Conservation (phyloP, 257 asterid genomes). For the Scutellaria galericulata region DNA sequence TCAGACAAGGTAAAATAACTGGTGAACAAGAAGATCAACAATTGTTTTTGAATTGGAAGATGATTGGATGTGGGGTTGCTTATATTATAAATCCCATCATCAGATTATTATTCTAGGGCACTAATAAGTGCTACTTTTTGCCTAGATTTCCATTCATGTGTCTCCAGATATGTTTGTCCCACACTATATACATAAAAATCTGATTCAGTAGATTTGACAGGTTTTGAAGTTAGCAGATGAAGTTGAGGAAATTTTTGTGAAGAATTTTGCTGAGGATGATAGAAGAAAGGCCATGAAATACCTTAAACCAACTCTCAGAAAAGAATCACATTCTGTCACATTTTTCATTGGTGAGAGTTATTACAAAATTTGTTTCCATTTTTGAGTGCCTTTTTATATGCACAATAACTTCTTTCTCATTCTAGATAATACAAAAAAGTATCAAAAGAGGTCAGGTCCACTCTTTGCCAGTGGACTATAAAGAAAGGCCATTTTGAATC, state of each 20-base stretch:
- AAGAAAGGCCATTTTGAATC: conserved; percentile 41
- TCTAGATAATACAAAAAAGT: no score
- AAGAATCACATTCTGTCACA: conserved; percentile 76
- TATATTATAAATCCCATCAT: conserved; percentile 39
- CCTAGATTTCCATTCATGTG: conserved; percentile 49
- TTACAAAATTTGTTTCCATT: conserved; percentile 24
- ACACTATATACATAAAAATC: conserved; percentile 13
- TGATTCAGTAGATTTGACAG: conserved; percentile 42
- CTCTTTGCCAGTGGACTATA: conserved; percentile 47
- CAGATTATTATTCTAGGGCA: conserved; percentile 48
- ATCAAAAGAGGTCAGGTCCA: conserved; percentile 35
- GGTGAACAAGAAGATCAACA: conserved; percentile 22
- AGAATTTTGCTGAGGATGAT: conserved; percentile 81
- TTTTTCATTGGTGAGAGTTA: conserved; percentile 75
- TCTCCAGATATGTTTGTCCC: conserved; percentile 55
- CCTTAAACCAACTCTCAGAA: conserved; percentile 78
- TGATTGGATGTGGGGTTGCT: conserved; percentile 49
- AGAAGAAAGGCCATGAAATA: conserved; percentile 84
- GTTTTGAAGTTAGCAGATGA: conserved; percentile 77
- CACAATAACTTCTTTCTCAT: no score
- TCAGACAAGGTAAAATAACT: conserved; percentile 84
- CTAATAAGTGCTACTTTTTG: conserved; percentile 46
- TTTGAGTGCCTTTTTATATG: conserved; percentile 4
- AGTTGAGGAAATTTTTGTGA: conserved; percentile 77
- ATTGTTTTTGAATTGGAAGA: conserved; percentile 38